Evolutionary conservation across 2,329 filamentous ascomycete genomes (phyloP).

Genomic region (Incumbomyces delicatus): DNA sequence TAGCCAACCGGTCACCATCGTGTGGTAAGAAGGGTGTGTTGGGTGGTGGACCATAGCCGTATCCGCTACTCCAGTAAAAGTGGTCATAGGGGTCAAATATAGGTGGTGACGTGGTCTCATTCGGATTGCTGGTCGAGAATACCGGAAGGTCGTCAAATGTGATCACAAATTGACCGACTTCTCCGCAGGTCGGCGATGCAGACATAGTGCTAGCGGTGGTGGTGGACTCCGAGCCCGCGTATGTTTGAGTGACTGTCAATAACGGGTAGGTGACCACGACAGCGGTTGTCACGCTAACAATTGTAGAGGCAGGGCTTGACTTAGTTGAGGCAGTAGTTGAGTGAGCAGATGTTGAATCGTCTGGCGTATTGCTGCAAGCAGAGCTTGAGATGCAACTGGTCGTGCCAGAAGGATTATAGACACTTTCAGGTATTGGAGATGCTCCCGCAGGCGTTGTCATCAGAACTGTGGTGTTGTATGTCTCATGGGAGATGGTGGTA

Average conservation of each 20-base stretch:
- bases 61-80: constrained; percentile 43
- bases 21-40: constrained; percentile 34
- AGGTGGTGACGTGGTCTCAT: constrained; percentile 28
- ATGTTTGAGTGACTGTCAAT: neutral
- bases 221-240: neutral
- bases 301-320: constrained; percentile 6
- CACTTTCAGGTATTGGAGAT: constrained; percentile 1
- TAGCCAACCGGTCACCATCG: constrained; percentile 24
- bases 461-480: constrained; percentile 17
- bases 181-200: constrained; percentile 11
- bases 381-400: neutral
- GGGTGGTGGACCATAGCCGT: constrained; percentile 38
- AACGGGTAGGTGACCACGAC: constrained; percentile 1
- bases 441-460: constrained; percentile 6
- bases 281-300: neutral
- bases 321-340: constrained; percentile 1
- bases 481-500: constrained; percentile 13
- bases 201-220: neutral
- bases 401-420: constrained; percentile 2
- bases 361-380: constrained; percentile 1
- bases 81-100: constrained; percentile 42
- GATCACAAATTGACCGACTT: constrained; percentile 15
- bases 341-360: constrained; percentile 4
- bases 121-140: constrained; percentile 18
- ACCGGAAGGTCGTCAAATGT: constrained; percentile 24